Evolutionary conservation across 1,284 basidiomycete species (phyloP).

Genomic region (Ceratobasidium theobromae): DNA sequence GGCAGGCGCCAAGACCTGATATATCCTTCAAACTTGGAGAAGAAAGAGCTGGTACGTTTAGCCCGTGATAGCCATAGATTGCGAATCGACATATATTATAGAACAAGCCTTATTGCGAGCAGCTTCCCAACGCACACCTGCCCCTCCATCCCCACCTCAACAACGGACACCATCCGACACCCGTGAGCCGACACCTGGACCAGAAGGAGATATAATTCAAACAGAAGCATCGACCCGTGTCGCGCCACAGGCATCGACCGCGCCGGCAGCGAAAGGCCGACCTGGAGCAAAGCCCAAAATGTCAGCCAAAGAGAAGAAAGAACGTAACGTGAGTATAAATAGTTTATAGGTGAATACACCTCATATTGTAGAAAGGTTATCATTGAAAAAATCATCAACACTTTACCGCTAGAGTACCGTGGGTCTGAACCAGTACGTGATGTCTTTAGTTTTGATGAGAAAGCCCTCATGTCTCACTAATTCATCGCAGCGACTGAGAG

Average conservation of each 20-base stretch:
- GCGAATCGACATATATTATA: slow-evolving; percentile 44
- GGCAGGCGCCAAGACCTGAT: slow-evolving; percentile 44
- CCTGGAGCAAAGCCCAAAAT: slow-evolving; percentile 57
- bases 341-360: not conserved
- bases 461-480: not conserved
- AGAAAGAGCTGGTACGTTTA: slow-evolving; percentile 57
- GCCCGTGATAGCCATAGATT: not conserved
- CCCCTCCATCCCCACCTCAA: slow-evolving; percentile 22
- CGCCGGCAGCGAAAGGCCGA: slow-evolving; percentile 41
- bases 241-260: slow-evolving; percentile 34
- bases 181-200: slow-evolving; percentile 15
- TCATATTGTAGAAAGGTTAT: slow-evolving; percentile 38
- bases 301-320: slow-evolving; percentile 79
- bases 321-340: slow-evolving; percentile 57
- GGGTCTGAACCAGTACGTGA: slow-evolving; percentile 76
- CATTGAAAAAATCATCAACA: slow-evolving; percentile 73
- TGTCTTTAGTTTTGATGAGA: not conserved
- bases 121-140: slow-evolving; percentile 38
- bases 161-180: slow-evolving; percentile 1
- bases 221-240: slow-evolving; percentile 35
- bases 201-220: not conserved
- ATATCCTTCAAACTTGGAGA: slow-evolving; percentile 61
- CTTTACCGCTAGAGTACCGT: slow-evolving; percentile 86
- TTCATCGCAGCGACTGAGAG: slow-evolving; percentile 58
- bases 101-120: slow-evolving; percentile 45